Base-by-base conservation (phyloP, 1,139 yeast species). In the Ashbya aceris region DNA sequence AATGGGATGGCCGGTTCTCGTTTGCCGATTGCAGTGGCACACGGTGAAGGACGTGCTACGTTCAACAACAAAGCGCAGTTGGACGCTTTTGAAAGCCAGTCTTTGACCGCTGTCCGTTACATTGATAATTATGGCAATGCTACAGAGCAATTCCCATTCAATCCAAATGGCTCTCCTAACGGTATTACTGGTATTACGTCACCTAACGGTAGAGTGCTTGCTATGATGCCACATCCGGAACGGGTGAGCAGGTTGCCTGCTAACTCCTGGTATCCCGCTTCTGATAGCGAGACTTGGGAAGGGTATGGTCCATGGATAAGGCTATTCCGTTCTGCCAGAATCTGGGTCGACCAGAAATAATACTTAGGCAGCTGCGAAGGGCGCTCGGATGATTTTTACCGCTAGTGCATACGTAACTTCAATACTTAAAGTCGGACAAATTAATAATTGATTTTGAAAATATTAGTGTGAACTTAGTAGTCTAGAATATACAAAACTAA, bases 221-320 rank as follows among this genome's bases (percentile, higher is more conserved):
- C 97, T 2, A 78, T 93, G 87, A 93, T 93, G 99, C 99, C 99
- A 38, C 99, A 93, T 62, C 98, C 99, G 23, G 99, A 93, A 67
- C 85, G 99, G 69, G 93, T 86, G 39, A 74, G 82, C 45, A 76
- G 96, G 67, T 70, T 79, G 60, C 95, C 85, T 65, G 71, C 94
- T 47, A 89, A 89, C 68, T 86, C 96, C 7, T 91, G 87, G 79
- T 85, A 85, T 61, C 96, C 97, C 40, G 64, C 65, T 32, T 79
- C 74, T 43, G 81, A 82, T 58, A 78, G 78, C 39, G 66, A 63
- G 35, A 69, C 70, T 41, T 77, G 87, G 83, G 70, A 71, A 59
- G 82, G 79, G 34, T 77, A 81, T 56, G 94, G 94, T 43, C 99
- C 99, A 42, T 93, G 99, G 99, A 77, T 91, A 54, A 79, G 87